Evolutionary conservation across 306 rosid species (phyloP).

Genomic region (Vachellia collinsii): DNA sequence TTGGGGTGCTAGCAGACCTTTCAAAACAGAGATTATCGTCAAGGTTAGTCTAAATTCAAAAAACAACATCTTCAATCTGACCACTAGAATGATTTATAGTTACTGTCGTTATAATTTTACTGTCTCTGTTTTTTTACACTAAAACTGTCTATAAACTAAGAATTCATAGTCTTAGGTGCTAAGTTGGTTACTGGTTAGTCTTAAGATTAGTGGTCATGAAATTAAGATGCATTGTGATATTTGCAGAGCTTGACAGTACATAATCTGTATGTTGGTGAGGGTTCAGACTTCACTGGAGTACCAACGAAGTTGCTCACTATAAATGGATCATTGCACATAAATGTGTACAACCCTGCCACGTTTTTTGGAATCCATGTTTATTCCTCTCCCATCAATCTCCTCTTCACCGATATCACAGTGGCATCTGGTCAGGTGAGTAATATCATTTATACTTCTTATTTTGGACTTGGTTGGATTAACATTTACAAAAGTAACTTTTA

Average conservation of each 20-base stretch:
- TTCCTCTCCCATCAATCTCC: slow-evolving; percentile 73
- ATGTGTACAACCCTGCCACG: slow-evolving; percentile 84
- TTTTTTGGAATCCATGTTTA: slow-evolving; percentile 87
- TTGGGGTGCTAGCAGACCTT: slow-evolving; percentile 94
- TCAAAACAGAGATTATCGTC: slow-evolving; percentile 62
- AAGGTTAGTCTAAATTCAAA: slow-evolving; percentile 50
- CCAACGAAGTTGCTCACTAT: slow-evolving; percentile 79
- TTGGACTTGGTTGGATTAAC: background rate
- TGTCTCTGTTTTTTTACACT: background rate
- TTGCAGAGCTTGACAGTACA: slow-evolving; percentile 80
- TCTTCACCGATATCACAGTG: slow-evolving; percentile 73
- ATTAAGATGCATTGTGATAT: slow-evolving; percentile 8
- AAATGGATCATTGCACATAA: slow-evolving; percentile 71
- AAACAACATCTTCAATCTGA: background rate
- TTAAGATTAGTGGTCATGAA: background rate
- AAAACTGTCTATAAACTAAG: background rate
- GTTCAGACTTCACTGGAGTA: slow-evolving; percentile 87
- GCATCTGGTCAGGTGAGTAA: slow-evolving; percentile 79
- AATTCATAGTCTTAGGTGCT: background rate
- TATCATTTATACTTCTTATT: background rate
- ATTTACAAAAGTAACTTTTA: no score
- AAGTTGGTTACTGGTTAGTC: background rate
- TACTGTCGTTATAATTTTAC: background rate
- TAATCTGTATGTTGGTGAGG: slow-evolving; percentile 77
- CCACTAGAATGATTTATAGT: background rate